A percentile compares a stretch with the other conserved stretches of the same genome.
Conservation (phyloP, 257 asterid genomes). For the Perilla frutescens region DNA sequence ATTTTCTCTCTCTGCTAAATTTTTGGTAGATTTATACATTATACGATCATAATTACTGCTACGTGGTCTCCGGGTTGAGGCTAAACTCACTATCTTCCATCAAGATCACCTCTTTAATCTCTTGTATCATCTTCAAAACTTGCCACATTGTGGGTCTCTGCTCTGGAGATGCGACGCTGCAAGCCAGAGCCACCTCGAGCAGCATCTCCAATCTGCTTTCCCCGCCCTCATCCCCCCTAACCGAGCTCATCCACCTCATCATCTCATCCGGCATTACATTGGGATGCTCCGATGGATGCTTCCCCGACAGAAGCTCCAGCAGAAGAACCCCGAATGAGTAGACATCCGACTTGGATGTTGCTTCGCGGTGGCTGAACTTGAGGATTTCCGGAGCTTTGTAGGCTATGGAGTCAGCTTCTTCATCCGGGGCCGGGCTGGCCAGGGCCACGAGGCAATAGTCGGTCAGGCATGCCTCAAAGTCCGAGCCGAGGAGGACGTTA, state of each 20-base stretch:
- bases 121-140: constrained; percentile 91
- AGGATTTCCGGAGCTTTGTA: constrained; percentile 70
- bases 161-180: constrained; percentile 64
- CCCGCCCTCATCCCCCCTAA: constrained; percentile 62
- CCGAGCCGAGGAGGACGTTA: constrained; percentile 75
- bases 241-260: constrained; percentile 71
- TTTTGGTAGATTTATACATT: constrained; percentile 9
- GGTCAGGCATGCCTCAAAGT: constrained; percentile 79
- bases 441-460: constrained; percentile 70
- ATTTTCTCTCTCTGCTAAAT: not conserved
- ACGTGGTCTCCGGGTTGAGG: constrained; percentile 32
- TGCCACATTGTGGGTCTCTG: constrained; percentile 97
- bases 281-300: constrained; percentile 67
- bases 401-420: constrained; percentile 53
- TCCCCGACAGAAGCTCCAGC: constrained; percentile 83
- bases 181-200: constrained; percentile 79
- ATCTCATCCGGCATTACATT: constrained; percentile 49
- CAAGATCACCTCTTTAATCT: constrained; percentile 69
- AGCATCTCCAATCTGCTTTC: constrained; percentile 69
- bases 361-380: constrained; percentile 43
- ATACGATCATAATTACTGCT: constrained; percentile 24
- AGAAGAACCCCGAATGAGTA: constrained; percentile 81
- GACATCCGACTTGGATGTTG: constrained; percentile 72
- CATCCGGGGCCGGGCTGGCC: constrained; percentile 37
- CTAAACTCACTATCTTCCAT: constrained; percentile 64